These are phyloP conservation scores for Verbascum thapsus DNA, from an alignment of 257 asterid species.

Conservation along the genomic window DNA sequence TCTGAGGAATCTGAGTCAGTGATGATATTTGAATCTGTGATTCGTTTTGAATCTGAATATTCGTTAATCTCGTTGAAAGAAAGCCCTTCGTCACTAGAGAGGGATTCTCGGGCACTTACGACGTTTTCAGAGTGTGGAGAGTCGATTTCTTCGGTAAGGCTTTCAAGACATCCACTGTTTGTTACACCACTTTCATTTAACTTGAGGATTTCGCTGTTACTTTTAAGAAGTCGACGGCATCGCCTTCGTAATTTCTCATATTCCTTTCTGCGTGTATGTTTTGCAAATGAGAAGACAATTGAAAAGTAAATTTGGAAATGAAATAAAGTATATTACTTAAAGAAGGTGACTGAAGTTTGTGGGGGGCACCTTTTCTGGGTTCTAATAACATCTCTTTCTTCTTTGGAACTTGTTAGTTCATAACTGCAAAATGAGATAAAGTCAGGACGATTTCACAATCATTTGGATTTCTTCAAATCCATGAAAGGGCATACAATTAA, in stretches of 20 bases:
- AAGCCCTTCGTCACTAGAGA: conserved; percentile 72
- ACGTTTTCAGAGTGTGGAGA: conserved; percentile 73
- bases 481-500: too few species aligned
- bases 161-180: conserved; percentile 41
- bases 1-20: conserved; percentile 66
- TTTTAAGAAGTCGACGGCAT: conserved; percentile 58
- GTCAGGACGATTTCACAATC: conserved; percentile 22
- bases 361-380: conserved; percentile 73
- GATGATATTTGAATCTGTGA: conserved; percentile 43
- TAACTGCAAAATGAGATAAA: conserved; percentile 57
- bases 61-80: conserved; percentile 43
- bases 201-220: conserved; percentile 32
- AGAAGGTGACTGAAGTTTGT: too few species aligned
- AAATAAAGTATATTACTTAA: too few species aligned
- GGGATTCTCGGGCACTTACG: conserved; percentile 78
- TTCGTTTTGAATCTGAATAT: conserved; percentile 45
- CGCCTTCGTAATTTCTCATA: conserved; percentile 75
- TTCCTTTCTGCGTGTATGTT: conserved; percentile 61
- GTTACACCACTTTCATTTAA: conserved; percentile 36
- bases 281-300: not conserved
- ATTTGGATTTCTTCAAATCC: conserved; percentile 14
- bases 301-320: too few species aligned
- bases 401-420: conserved; percentile 68
- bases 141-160: conserved; percentile 46
- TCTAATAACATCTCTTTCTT: conserved; percentile 68